Percentiles rank a stretch among this genome's conserved stretches.
phyloP scores from a whole-genome alignment of 1,139 yeast genomes.

The Scheffersomyces segobiensis region DNA sequence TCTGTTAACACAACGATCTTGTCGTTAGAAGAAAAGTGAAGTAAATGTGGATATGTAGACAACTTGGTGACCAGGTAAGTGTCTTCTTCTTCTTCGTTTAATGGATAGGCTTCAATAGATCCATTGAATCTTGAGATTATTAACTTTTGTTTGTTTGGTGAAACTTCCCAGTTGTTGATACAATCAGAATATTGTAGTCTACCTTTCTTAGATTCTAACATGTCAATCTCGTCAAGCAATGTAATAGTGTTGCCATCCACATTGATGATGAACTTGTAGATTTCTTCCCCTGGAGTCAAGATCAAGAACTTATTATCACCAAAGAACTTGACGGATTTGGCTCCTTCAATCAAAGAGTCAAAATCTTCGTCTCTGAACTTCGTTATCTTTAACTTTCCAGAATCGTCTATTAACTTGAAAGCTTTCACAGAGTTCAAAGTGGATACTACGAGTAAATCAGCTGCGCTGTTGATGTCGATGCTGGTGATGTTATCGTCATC shows the following conservation, averaged over 20 bases:
- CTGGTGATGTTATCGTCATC: slow-evolving; percentile 82
- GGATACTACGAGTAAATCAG: slow-evolving; percentile 67
- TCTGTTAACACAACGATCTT: slow-evolving; percentile 68
- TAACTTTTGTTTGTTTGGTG: slow-evolving; percentile 42
- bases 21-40: slow-evolving; percentile 51
- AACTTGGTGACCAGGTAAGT: slow-evolving; percentile 47
- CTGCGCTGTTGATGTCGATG: slow-evolving; percentile 69
- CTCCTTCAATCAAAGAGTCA: slow-evolving; percentile 53
- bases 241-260: slow-evolving; percentile 22
- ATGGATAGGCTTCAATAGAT: slow-evolving; percentile 53
- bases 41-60: slow-evolving; percentile 61
- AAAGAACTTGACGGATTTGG: slow-evolving; percentile 50
- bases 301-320: slow-evolving; percentile 49
- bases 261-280: slow-evolving; percentile 49
- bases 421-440: slow-evolving; percentile 69
- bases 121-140: slow-evolving; percentile 69
- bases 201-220: slow-evolving; percentile 24
- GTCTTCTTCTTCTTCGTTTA: slow-evolving; percentile 14
- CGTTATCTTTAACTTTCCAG: slow-evolving; percentile 46
- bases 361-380: slow-evolving; percentile 55
- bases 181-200: slow-evolving; percentile 38
- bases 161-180: slow-evolving; percentile 53
- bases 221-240: slow-evolving; percentile 43
- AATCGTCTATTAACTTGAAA: slow-evolving; percentile 51
- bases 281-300: slow-evolving; percentile 66